Conservation (phyloP, 345 rosid genomes). For the Dipteronia sinensis region DNA sequence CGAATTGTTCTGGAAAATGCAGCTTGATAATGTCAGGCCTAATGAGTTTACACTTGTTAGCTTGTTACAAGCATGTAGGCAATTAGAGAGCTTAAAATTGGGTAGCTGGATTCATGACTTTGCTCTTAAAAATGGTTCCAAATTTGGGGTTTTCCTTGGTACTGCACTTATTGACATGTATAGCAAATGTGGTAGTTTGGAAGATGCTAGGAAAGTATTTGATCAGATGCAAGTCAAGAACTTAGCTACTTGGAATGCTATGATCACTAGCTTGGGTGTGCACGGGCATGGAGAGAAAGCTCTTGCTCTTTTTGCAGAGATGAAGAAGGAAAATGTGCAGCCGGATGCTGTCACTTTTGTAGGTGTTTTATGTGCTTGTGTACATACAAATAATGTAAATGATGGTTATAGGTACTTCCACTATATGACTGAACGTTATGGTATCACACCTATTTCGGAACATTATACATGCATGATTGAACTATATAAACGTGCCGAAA, state of each 20-base stretch:
- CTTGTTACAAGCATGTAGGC: constrained; percentile 57
- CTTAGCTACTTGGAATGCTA: constrained; percentile 75
- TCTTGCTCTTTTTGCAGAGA: constrained; percentile 52
- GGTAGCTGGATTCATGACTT: constrained; percentile 70
- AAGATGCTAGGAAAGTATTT: constrained; percentile 61
- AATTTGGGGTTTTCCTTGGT: constrained; percentile 63
- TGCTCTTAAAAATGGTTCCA: constrained; percentile 50
- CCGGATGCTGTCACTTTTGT: constrained; percentile 82
- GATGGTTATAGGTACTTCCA: constrained; percentile 48
- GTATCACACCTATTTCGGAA: constrained; percentile 54
- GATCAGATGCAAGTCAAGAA: constrained; percentile 49
- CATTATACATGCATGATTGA: constrained; percentile 66
- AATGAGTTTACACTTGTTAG: constrained; percentile 65
- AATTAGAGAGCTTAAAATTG: constrained; percentile 57
- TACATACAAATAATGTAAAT: constrained; percentile 44
- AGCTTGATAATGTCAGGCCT: constrained; percentile 52
- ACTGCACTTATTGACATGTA: constrained; percentile 69
- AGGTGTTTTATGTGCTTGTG: constrained; percentile 72
- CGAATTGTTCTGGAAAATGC: constrained; percentile 59
- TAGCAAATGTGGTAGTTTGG: constrained; percentile 60
- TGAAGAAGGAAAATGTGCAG: constrained; percentile 44
- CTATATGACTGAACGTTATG: constrained; percentile 47
- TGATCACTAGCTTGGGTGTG: constrained; percentile 82
- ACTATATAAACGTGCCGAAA: constrained; percentile 44
- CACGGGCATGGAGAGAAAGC: constrained; percentile 76